Evolutionary conservation across 2,329 filamentous ascomycete species (phyloP).

Genomic region (Colletotrichum spinosum): DNA sequence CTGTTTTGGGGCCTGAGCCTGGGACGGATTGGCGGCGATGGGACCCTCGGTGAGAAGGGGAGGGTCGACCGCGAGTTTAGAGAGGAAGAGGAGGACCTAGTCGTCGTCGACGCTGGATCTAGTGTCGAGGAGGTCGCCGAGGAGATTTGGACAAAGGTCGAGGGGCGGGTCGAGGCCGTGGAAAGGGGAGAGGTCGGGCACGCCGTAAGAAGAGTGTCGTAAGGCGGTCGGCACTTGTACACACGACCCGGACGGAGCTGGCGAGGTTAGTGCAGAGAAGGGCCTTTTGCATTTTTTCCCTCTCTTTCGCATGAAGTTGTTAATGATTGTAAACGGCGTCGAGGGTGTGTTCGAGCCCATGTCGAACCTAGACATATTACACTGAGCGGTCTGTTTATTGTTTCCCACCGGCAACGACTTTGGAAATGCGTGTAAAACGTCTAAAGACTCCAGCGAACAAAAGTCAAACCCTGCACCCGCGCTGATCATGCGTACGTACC

Average conservation of each 20-base stretch:
- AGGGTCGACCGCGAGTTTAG: constrained; percentile 48
- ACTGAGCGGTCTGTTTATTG: no score
- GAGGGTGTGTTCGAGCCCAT: no score
- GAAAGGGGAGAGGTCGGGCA: constrained; percentile 62
- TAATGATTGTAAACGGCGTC: no score
- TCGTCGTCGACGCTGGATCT: constrained; percentile 65
- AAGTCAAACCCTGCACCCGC: no score
- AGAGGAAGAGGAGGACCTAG: constrained; percentile 65
- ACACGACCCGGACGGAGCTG: not conserved
- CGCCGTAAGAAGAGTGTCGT: constrained; percentile 55
- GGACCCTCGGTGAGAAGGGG: constrained; percentile 40
- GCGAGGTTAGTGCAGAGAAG: no score
- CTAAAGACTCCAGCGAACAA: no score
- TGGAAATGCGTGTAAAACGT: no score
- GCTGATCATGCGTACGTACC: no score
- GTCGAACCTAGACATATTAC: no score
- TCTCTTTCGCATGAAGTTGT: no score
- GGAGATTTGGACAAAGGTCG: constrained; percentile 65
- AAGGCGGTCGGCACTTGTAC: not conserved
- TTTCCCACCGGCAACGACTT: no score
- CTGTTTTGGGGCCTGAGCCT: constrained; percentile 73
- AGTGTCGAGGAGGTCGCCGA: constrained; percentile 68
- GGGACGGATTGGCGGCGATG: constrained; percentile 54
- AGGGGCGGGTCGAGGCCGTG: constrained; percentile 59
- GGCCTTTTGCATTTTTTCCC: no score